Base-by-base conservation (phyloP, 352 stramenopile genomes). In the Phytophthora ramorum region DNA sequence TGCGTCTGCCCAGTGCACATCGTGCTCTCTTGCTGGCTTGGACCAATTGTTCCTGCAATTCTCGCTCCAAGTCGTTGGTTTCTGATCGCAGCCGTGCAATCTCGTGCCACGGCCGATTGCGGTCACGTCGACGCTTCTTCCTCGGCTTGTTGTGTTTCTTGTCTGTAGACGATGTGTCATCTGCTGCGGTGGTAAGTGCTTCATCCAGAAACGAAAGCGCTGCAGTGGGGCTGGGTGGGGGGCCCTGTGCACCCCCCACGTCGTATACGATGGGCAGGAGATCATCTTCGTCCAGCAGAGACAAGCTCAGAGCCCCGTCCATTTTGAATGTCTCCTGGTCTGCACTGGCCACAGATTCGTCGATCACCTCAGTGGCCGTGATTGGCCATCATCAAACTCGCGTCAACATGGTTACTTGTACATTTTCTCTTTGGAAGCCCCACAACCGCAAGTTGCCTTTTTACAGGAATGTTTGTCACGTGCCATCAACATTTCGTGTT, bases 51-150 rank as follows among this genome's bases (percentile, higher is more conserved):
- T 52, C n/a, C 28, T 58, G 13, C 34, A 51, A 9, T 16, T 59
- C n/a, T 8, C 16, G 38, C 19, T 66, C 40, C 28, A 66, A 12
- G 1, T 66, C 16, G 14, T 58, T 43, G 3, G 22, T 17, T 52
- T 65, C 34, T 10, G 46, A 14, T 38, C 51, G 22, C 9, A 65
- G 10, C 16, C 41, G 46, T n/a, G 47, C 24, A 19, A 66, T 66
- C 16, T 60, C 58, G 19, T 54, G 58, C 37, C 45, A 28, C 3
- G 48, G 40, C 26, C 58, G 3, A 19, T 66, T 55, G 30, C 49
- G 58, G 30, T 60, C 58, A 3, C 58, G 28, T 34, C 48, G 17
- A 24, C 58, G 38, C 13, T 26, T 59, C 38, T 41, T 44, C 19
- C 35, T 60, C 12, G 34, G 10, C 34, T 40, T 40, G 12, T 5